phyloP scores from a whole-genome alignment of 371 early-diverging fungal species.

The Entomophthora muscae region DNA sequence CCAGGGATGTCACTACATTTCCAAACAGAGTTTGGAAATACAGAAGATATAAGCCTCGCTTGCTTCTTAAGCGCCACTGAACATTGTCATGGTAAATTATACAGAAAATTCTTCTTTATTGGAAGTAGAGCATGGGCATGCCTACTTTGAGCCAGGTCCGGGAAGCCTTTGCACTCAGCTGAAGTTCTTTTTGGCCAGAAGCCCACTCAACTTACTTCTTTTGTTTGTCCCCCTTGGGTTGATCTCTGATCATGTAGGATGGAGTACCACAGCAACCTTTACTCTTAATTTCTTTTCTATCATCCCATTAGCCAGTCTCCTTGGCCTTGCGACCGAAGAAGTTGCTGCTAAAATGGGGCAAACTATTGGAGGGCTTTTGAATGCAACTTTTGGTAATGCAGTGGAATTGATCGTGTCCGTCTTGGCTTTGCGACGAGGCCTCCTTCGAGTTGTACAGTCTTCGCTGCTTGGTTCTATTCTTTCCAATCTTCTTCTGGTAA shows the following conservation, averaged over 20 bases:
- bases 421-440: conserved; percentile 50
- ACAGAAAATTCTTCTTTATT: too few relatives aligned
- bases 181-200: neutral
- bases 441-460: conserved; percentile 65
- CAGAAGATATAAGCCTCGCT: too few relatives aligned
- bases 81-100: too few relatives aligned
- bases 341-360: conserved; percentile 27
- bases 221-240: conserved; percentile 24
- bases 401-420: conserved; percentile 69
- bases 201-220: neutral
- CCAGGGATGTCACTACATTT: too few relatives aligned
- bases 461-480: conserved; percentile 74
- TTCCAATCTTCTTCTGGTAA: conserved; percentile 61
- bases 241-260: conserved; percentile 33
- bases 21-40: too few relatives aligned
- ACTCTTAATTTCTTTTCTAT: conserved; percentile 77
- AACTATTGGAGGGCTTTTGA: conserved; percentile 77
- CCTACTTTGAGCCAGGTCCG: too few relatives aligned
- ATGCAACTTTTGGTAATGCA: conserved; percentile 72
- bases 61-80: too few relatives aligned
- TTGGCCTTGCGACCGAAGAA: conserved; percentile 37
- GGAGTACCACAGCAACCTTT: conserved; percentile 46
- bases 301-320: conserved; percentile 58
- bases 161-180: too few relatives aligned
- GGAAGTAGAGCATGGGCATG: too few relatives aligned